These are phyloP conservation scores for Monilinia polystroma DNA, from an alignment of 2,329 filamentous ascomycete genomes.

Conservation along the genomic window DNA sequence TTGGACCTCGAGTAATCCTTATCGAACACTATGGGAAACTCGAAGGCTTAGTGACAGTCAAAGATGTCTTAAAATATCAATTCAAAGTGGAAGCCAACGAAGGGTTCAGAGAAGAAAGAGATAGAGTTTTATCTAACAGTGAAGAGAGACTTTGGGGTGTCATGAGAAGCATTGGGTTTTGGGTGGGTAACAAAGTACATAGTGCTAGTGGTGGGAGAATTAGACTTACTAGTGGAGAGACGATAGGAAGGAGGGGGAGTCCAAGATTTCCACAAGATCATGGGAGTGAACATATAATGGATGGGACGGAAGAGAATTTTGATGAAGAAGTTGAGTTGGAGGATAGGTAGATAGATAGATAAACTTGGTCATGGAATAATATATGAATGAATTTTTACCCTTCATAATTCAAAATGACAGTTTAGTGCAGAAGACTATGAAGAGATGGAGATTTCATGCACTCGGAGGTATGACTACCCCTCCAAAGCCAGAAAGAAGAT, in stretches of 20 bases:
- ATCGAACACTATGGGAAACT: slow-evolving; percentile 86
- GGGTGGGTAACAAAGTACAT: slow-evolving; percentile 58
- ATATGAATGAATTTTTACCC: slow-evolving; percentile 9
- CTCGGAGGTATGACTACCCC: too few relatives aligned
- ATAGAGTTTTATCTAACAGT: slow-evolving; percentile 50
- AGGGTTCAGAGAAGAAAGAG: slow-evolving; percentile 56
- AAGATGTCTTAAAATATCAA: slow-evolving; percentile 95
- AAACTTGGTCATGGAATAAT: not conserved
- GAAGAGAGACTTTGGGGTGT: slow-evolving; percentile 66
- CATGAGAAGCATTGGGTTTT: slow-evolving; percentile 53
- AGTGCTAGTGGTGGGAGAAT: slow-evolving; percentile 57
- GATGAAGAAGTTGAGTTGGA: slow-evolving; percentile 50
- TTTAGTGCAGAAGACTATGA: not conserved
- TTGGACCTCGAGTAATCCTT: slow-evolving; percentile 88
- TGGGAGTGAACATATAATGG: slow-evolving; percentile 46
- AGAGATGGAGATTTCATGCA: not conserved
- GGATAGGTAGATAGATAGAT: slow-evolving; percentile 29
- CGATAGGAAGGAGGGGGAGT: slow-evolving; percentile 41
- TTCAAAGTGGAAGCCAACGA: slow-evolving; percentile 92
- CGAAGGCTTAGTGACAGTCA: slow-evolving; percentile 85
- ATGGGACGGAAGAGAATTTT: slow-evolving; percentile 50
- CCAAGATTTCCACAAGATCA: slow-evolving; percentile 23
- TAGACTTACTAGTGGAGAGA: slow-evolving; percentile 43
- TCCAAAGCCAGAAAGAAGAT: not conserved
- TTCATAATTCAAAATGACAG: not conserved